These are phyloP conservation scores for Tricholoma sp. DNA, from an alignment of 768 basidiomycete genomes.

Conservation along the genomic window DNA sequence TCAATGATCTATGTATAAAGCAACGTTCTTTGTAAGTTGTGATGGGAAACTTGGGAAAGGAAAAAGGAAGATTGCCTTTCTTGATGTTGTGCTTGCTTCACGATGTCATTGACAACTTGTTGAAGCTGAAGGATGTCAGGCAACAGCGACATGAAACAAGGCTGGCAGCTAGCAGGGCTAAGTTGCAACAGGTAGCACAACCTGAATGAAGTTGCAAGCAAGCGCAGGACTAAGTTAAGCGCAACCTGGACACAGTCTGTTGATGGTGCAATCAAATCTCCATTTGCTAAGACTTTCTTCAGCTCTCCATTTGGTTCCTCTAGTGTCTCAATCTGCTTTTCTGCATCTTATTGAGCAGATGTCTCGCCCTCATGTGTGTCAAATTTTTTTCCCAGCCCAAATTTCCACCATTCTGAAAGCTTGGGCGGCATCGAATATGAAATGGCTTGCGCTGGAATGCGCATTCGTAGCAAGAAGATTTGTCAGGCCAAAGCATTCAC, in stretches of 20 bases:
- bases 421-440: background rate
- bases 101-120: constrained; percentile 25
- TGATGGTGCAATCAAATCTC: constrained; percentile 3
- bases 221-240: background rate
- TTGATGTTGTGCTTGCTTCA: constrained; percentile 6
- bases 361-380: constrained; percentile 54
- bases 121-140: constrained; percentile 27
- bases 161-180: background rate
- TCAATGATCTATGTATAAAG: constrained; percentile 30
- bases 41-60: background rate
- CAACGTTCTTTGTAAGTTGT: background rate
- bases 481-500: constrained; percentile 73
- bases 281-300: constrained; percentile 51
- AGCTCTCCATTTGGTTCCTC: constrained; percentile 69
- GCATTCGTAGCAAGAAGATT: constrained; percentile 86
- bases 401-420: constrained; percentile 23
- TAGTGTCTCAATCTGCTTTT: constrained; percentile 61
- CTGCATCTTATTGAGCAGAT: constrained; percentile 75
- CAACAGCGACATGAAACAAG: constrained; percentile 13
- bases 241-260: background rate
- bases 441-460: constrained; percentile 44
- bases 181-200: no score
- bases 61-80: background rate
- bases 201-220: no score
- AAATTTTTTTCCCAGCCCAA: constrained; percentile 42